These are phyloP conservation scores for Amanita thiersii DNA, from an alignment of 768 basidiomycete genomes.

Conservation along the genomic window DNA sequence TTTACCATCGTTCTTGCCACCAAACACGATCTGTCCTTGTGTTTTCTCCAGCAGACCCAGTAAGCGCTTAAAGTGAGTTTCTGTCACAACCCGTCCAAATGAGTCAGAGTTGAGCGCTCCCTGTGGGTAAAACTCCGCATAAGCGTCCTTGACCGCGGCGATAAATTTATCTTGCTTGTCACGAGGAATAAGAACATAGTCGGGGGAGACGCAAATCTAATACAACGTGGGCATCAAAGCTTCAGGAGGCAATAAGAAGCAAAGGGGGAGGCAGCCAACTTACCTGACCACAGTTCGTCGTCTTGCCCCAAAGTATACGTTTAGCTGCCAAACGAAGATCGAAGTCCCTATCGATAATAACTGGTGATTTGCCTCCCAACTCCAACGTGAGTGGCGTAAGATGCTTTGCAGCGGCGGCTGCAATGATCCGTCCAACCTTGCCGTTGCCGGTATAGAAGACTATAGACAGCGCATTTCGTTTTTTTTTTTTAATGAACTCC, in stretches of 20 bases:
- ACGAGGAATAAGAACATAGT: conserved; percentile 32
- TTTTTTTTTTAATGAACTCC: no score
- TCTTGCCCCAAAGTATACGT: conserved; percentile 62
- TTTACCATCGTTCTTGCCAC: conserved; percentile 35
- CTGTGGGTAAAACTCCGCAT: conserved; percentile 43
- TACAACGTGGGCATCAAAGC: conserved; percentile 21
- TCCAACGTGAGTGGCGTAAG: conserved; percentile 51
- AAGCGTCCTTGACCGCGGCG: conserved; percentile 31
- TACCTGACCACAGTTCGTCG: conserved; percentile 58
- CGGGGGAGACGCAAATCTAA: conserved; percentile 55
- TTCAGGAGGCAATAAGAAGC: not conserved
- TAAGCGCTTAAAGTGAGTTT: conserved; percentile 46
- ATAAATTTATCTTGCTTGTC: conserved; percentile 39
- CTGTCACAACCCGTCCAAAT: conserved; percentile 45
- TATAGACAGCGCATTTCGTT: not conserved
- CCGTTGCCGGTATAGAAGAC: conserved; percentile 43
- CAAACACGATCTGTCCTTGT: conserved; percentile 46
- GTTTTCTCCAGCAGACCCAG: conserved; percentile 42
- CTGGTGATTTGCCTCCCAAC: conserved; percentile 45
- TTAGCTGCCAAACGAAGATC: conserved; percentile 40
- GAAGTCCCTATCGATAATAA: conserved; percentile 28
- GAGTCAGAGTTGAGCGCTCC: conserved; percentile 36
- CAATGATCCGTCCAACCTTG: conserved; percentile 37
- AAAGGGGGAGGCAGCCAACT: not conserved
- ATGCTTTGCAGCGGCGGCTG: conserved; percentile 43